A percentile compares a stretch with the other conserved stretches of the same genome.
Conservation (phyloP, 306 rosid genomes). For the Nissolia schottii region DNA sequence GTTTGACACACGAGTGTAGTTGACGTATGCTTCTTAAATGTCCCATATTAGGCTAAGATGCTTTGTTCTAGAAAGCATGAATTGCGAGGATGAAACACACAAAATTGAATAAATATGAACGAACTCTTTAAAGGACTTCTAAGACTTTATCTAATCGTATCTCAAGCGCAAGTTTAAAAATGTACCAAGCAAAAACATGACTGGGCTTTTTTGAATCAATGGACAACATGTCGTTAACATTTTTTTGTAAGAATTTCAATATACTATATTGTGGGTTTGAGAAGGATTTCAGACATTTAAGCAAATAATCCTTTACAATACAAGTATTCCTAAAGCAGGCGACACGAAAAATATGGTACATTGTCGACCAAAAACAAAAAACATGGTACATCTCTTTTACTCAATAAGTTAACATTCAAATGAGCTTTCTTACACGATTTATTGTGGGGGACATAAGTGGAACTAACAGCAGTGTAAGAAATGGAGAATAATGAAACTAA, state of each 20-base stretch:
- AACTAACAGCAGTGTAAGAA: not conserved
- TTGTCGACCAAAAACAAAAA: too few species aligned
- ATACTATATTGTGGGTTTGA: not conserved
- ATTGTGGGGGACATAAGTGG: not conserved
- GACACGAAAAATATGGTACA: not conserved
- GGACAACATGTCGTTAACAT: too few species aligned
- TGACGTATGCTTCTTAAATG: not conserved
- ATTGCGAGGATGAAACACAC: too few species aligned
- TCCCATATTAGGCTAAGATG: too few species aligned
- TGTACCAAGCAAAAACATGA: too few species aligned
- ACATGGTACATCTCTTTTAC: not conserved
- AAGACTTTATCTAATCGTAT: too few species aligned
- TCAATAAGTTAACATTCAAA: not conserved
- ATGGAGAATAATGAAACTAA: not conserved
- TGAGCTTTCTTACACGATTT: not conserved
- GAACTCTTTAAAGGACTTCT: too few species aligned
- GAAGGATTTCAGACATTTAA: not conserved
- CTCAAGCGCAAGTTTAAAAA: too few species aligned
- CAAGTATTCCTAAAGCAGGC: too few species aligned
- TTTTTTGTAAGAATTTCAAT: not conserved
- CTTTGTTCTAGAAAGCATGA: not conserved
- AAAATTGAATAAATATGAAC: not conserved
- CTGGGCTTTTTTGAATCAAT: too few species aligned
- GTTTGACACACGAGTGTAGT: not conserved
- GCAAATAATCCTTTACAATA: too few species aligned